A percentile compares a stretch with the other conserved stretches of the same genome.
Conservation (phyloP, 2,329 filamentous ascomycete species). For the Pseudocercospora pini-densiflorae region DNA sequence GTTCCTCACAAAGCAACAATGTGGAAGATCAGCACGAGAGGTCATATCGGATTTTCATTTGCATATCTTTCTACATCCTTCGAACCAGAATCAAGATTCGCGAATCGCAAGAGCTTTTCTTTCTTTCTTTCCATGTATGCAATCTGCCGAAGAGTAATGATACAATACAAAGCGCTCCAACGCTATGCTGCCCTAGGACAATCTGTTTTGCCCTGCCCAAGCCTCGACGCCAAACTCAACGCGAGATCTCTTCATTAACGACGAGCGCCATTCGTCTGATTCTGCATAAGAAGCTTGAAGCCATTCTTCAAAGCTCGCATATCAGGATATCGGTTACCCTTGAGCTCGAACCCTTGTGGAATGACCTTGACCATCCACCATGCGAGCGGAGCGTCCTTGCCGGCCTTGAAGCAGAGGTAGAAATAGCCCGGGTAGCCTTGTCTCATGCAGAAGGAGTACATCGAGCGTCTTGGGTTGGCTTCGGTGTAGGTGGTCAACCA, state of each 20-base stretch:
- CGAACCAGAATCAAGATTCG: no score
- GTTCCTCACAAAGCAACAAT: no score
- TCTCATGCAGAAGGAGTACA: conserved; percentile 96
- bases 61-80: no score
- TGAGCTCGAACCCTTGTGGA: conserved; percentile 89
- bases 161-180: neutral
- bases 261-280: conserved; percentile 24
- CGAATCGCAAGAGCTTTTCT: neutral
- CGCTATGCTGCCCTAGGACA: neutral
- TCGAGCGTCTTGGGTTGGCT: conserved; percentile 90
- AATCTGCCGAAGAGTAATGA: neutral
- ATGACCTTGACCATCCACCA: conserved; percentile 88
- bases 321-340: conserved; percentile 87
- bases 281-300: conserved; percentile 74
- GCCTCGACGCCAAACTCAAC: neutral
- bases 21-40: no score
- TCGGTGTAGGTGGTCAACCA: conserved; percentile 97
- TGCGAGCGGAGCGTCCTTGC: conserved; percentile 71
- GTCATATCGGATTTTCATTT: no score
- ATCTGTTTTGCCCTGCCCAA: neutral
- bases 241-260: conserved; percentile 9
- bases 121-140: neutral
- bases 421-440: conserved; percentile 93
- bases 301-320: conserved; percentile 96
- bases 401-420: conserved; percentile 94